These are phyloP conservation scores for Pleurotus tuoliensis DNA, from an alignment of 768 basidiomycete genomes.

Conservation along the genomic window DNA sequence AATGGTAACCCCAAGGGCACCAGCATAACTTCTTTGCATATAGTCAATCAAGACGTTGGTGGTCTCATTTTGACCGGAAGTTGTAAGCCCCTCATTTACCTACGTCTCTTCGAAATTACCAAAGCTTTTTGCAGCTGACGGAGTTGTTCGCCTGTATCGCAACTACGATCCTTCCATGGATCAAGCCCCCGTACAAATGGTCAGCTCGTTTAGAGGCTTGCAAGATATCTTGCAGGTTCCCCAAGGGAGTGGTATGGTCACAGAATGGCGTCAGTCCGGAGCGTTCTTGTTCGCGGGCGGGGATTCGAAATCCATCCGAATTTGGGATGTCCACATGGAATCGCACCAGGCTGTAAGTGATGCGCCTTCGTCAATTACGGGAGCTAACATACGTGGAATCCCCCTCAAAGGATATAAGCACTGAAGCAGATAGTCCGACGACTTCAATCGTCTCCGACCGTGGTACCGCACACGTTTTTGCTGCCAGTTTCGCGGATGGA, in stretches of 20 bases:
- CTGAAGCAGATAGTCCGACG: conserved; percentile 85
- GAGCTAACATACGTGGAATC: neutral
- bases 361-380: neutral
- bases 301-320: conserved; percentile 81
- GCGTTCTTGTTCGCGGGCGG: conserved; percentile 89
- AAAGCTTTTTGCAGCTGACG: conserved; percentile 65
- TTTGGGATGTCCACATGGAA: conserved; percentile 96
- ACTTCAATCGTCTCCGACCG: conserved; percentile 81
- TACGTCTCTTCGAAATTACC: neutral
- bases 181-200: conserved; percentile 80
- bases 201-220: conserved; percentile 89
- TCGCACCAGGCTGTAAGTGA: conserved; percentile 61
- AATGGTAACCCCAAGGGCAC: conserved; percentile 85
- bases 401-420: conserved; percentile 70
- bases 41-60: conserved; percentile 95
- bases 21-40: conserved; percentile 81
- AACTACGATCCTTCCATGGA: conserved; percentile 80
- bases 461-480: conserved; percentile 72
- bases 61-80: conserved; percentile 87
- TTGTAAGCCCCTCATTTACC: conserved; percentile 43
- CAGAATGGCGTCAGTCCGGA: conserved; percentile 90
- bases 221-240: conserved; percentile 70
- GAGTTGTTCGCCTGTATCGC: conserved; percentile 85
- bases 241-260: conserved; percentile 81
- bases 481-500: conserved; percentile 92